Conservation (phyloP, 495 filamentous ascomycete species). For the Penicillium cataractarum region DNA sequence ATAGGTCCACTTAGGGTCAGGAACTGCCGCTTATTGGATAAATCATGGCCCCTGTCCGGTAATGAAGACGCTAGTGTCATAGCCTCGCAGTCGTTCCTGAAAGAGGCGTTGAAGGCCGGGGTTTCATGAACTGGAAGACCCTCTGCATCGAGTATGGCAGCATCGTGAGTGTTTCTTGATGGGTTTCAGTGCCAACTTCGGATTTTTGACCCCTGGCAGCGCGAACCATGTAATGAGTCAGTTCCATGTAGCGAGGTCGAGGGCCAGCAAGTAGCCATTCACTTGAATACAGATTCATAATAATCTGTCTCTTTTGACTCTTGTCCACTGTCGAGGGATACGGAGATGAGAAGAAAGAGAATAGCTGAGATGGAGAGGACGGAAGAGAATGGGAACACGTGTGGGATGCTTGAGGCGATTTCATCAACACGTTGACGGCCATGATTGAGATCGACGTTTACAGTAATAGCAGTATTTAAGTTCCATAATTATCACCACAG, state of each 20-base stretch:
- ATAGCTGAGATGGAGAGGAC: neutral
- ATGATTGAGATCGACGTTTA: too few species aligned
- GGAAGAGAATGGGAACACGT: neutral
- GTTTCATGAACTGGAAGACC: neutral
- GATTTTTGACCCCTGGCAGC: neutral
- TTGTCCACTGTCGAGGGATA: too few species aligned
- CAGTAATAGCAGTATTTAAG: neutral
- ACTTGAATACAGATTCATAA: too few species aligned
- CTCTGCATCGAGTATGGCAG: neutral
- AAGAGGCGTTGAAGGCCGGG: neutral
- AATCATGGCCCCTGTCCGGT: neutral
- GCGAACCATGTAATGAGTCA: too few species aligned
- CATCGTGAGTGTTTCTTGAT: neutral
- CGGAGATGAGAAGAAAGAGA: neutral
- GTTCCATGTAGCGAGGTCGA: too few species aligned
- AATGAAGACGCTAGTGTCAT: neutral
- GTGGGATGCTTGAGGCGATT: neutral
- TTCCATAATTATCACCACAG: neutral
- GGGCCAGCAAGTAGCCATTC: too few species aligned
- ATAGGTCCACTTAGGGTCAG: neutral
- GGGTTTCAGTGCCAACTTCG: neutral
- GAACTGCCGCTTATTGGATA: neutral
- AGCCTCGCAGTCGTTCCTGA: neutral
- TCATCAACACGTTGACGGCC: too few species aligned
- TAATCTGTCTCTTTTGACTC: too few species aligned